A percentile compares a stretch with the other conserved stretches of the same genome.
Conservation (phyloP, 257 asterid genomes). For the Forsythia suspensa region DNA sequence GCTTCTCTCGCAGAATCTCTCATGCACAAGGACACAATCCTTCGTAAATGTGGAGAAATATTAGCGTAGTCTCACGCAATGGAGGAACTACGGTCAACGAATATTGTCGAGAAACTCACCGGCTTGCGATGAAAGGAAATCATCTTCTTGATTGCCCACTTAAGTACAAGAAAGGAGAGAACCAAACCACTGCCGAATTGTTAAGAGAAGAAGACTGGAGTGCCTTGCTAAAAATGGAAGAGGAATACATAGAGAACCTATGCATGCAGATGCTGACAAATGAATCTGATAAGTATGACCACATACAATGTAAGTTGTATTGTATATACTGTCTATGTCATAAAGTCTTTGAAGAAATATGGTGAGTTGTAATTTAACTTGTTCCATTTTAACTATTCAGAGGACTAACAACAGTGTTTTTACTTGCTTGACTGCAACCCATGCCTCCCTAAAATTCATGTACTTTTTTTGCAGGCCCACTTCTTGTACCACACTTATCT, state of each 20-base stretch:
- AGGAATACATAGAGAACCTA: conserved; percentile 81
- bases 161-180: conserved; percentile 98
- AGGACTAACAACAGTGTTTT: too few relatives aligned
- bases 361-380: too few relatives aligned
- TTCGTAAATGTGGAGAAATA: conserved; percentile 71
- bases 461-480: too few relatives aligned
- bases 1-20: conserved; percentile 70
- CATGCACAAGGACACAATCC: conserved; percentile 54
- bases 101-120: conserved; percentile 57
- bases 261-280: conserved; percentile 71
- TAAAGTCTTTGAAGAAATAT: too few relatives aligned
- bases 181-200: conserved; percentile 92
- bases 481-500: too few relatives aligned
- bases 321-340: too few relatives aligned
- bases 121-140: conserved; percentile 75
- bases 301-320: too few relatives aligned
- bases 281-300: too few relatives aligned
- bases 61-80: conserved; percentile 42
- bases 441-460: too few relatives aligned
- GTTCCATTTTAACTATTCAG: too few relatives aligned
- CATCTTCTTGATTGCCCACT: conserved; percentile 91
- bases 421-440: too few relatives aligned
- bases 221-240: conserved; percentile 88
- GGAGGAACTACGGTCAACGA: conserved; percentile 49
- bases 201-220: conserved; percentile 95